These are phyloP conservation scores for Prunus persica DNA, from an alignment of 306 rosid genomes.

Conservation along the genomic window Prunus_persica_NCBIv2 NC_034012.1:8641001-8641500, in stretches of 20 bases:
- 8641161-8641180: neutral
- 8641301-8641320: neutral
- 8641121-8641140: neutral
- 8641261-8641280: neutral
- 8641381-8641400: neutral
- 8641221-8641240: neutral
- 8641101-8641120: neutral
- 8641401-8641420: neutral
- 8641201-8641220: neutral
- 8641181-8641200: neutral
- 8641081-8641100: neutral
- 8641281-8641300: neutral
- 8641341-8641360: neutral
- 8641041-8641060: too few species aligned
- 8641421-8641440: too few species aligned
- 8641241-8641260: neutral
- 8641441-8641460: neutral
- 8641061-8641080: too few species aligned
- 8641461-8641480: neutral
- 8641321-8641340: neutral
- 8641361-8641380: neutral
- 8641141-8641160: neutral
- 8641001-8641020: neutral
- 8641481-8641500: neutral
- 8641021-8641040: neutral